A percentile compares a stretch with the other conserved stretches of the same genome.
Conservation (phyloP, 176 grass and related monocot species). For the Ampelocalamus luodianensis region DNA sequence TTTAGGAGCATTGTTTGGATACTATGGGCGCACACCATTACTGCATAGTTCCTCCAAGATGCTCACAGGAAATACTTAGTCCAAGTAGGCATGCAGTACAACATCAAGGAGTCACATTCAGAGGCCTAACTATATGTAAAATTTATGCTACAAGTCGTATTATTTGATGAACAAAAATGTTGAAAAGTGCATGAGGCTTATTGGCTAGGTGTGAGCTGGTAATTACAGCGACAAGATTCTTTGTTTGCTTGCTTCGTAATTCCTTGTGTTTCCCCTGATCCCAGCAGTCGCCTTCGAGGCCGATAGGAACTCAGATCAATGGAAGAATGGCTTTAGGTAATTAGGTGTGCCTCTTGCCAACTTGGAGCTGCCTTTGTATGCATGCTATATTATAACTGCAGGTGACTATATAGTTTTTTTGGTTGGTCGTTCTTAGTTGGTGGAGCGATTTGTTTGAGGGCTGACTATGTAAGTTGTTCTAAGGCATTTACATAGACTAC, state of each 20-base stretch:
- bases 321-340: neutral
- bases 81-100: conserved; percentile 1
- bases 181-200: conserved; percentile 27
- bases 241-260: conserved; percentile 2
- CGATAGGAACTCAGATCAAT: conserved; percentile 11
- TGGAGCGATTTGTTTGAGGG: too few species aligned
- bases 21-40: conserved; percentile 22
- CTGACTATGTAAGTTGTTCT: neutral
- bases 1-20: conserved; percentile 9
- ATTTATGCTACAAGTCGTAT: neutral
- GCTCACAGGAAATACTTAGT: neutral
- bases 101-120: neutral
- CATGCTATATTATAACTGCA: neutral
- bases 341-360: conserved; percentile 30
- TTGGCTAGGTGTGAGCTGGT: conserved; percentile 16
- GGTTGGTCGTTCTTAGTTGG: too few species aligned
- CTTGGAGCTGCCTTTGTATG: too few species aligned
- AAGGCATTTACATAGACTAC: neutral
- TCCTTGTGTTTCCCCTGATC: neutral
- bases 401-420: too few species aligned
- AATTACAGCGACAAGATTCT: conserved; percentile 1
- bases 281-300: conserved; percentile 19
- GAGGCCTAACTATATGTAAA: neutral
- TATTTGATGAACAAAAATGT: neutral
- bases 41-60: conserved; percentile 11